Conservation (phyloP, 805 yeast species). For the Yamadazyma akitaensis region DNA sequence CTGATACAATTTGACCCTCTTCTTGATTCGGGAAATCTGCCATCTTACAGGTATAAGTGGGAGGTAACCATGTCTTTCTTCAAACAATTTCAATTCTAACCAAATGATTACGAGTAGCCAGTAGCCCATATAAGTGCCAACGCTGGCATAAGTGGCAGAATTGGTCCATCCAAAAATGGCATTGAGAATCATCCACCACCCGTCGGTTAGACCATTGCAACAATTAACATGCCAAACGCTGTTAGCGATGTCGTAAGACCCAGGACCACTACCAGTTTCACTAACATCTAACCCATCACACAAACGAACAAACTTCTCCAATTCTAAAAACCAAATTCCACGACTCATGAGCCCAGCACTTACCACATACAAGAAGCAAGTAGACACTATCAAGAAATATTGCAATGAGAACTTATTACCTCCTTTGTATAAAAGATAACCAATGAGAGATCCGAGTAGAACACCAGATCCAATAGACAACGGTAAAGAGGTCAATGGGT, state of each 20-base stretch:
- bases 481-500: slow-evolving; percentile 29
- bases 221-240: slow-evolving; percentile 48
- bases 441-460: slow-evolving; percentile 30
- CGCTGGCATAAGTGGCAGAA: slow-evolving; percentile 45
- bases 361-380: slow-evolving; percentile 41
- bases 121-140: slow-evolving; percentile 32
- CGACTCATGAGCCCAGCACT: slow-evolving; percentile 44
- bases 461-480: slow-evolving; percentile 31
- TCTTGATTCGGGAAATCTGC: slow-evolving; percentile 36
- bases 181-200: slow-evolving; percentile 46
- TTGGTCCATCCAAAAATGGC: slow-evolving; percentile 47
- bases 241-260: slow-evolving; percentile 38
- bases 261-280: slow-evolving; percentile 46
- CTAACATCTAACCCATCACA: slow-evolving; percentile 42
- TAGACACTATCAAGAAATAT: slow-evolving; percentile 36
- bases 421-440: slow-evolving; percentile 34
- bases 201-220: slow-evolving; percentile 44
- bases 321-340: slow-evolving; percentile 44
- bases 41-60: slow-evolving; percentile 39
- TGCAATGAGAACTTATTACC: slow-evolving; percentile 43
- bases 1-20: slow-evolving; percentile 18
- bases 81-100: slow-evolving; percentile 29
- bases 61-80: slow-evolving; percentile 36
- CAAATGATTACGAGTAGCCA: slow-evolving; percentile 34
- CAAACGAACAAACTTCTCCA: slow-evolving; percentile 33